Evolutionary conservation across 345 rosid genomes (phyloP).

Genomic region (Populus pruinosa): DNA sequence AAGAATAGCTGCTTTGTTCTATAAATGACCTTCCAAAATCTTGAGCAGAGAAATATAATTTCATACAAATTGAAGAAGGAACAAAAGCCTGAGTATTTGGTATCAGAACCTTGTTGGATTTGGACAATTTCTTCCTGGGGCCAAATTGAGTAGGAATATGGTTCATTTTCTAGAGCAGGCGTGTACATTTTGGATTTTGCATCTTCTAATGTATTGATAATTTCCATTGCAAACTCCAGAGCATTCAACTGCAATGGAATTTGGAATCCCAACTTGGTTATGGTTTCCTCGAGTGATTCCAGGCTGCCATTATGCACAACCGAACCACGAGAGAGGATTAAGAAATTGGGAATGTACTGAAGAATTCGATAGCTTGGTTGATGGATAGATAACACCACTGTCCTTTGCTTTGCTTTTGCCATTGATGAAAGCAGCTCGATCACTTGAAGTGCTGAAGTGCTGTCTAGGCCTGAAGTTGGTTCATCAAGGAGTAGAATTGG

Average conservation of each 20-base stretch:
- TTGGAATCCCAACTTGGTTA: conserved; percentile 50
- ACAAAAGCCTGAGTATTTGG: conserved; percentile 1
- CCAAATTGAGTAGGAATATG: conserved; percentile 29
- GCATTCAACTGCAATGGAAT: conserved; percentile 69
- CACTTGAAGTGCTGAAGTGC: conserved; percentile 26
- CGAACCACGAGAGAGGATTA: conserved; percentile 27
- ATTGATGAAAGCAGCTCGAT: conserved; percentile 24
- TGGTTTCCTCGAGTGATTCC: conserved; percentile 57
- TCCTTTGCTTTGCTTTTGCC: conserved; percentile 22
- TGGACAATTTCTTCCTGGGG: conserved; percentile 21
- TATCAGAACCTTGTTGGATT: conserved; percentile 12
- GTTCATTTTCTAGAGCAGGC: conserved; percentile 3
- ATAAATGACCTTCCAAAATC: conserved; percentile 77
- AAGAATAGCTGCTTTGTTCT: conserved; percentile 74
- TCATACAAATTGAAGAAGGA: conserved; percentile 37
- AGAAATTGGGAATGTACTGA: conserved; percentile 12
- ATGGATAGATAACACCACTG: conserved; percentile 23
- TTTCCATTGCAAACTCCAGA: conserved; percentile 83
- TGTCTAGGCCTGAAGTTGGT: conserved; percentile 31
- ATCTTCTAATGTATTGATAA: conserved; percentile 43
- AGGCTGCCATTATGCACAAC: conserved; percentile 47
- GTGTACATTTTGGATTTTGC: conserved; percentile 20
- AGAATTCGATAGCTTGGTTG: conserved; percentile 31
- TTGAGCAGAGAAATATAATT: conserved; percentile 62
- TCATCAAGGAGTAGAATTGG: conserved; percentile 29